Base-by-base conservation (phyloP, 2,329 filamentous ascomycete species). In the Balansia obtecta region DNA sequence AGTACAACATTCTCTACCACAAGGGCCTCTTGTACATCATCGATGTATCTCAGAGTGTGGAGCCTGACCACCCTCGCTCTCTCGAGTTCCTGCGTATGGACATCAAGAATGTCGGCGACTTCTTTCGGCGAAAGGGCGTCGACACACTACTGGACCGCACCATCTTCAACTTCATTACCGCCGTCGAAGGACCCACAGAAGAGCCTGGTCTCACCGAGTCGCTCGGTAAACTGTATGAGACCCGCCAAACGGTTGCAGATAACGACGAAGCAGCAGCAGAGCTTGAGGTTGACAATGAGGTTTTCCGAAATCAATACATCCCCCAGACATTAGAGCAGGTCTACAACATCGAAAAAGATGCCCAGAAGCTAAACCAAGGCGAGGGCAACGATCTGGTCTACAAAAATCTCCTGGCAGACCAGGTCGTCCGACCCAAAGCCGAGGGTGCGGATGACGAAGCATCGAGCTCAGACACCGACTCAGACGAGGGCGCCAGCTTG, bases 61-160 rank as follows among this genome's bases (percentile, higher is more conserved):
- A 97, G 71, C 90, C 94, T 58, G 91, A 97, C 59, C 93, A 98
- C 66, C 93, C 93, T 0, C 80, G 88, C 52, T 91, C 87, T 2
- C 75, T 95, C 32, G 91, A 97, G 64, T 98, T 98, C 63, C 68
- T 98, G 59, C 83, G 93, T 34, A 97, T 96, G 90, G 93, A 98
- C 63, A 89, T 98, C 68, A 97, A 96, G 75, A 98, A 98, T 63
- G 82, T 95, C 1, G 85, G 82, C 20, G 88, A 95, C 65, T 98
- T 95, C 69, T 98, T 97, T 79, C 76, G 82, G 32, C 79, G 86
- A 18, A 85, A 95, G 65, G 85, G 85, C 40, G 88, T 97, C 2
- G 82, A 94, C 54, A 85, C 81, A 0, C 74, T 98, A 3, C 71
- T 83, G 1, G 91, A 97, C 65, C 80, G 85, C 33, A 72, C 77